Evolutionary conservation across 352 stramenopile species (phyloP).

Genomic region (Saprolegnia diclina): DNA sequence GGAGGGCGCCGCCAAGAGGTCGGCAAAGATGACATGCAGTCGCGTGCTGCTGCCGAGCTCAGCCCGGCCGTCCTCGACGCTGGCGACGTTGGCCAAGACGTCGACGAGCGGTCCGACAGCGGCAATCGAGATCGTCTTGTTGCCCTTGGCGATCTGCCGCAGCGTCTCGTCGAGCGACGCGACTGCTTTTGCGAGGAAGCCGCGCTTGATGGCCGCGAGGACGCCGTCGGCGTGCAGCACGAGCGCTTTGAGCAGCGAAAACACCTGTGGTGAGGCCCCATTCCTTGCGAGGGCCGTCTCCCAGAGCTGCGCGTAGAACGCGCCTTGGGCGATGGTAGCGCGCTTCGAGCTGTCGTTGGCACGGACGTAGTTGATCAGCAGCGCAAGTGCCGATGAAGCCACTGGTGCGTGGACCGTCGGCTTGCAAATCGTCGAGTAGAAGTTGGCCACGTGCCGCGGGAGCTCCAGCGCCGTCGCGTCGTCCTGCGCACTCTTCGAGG

Average conservation of each 20-base stretch:
- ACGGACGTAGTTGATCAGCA: constrained; percentile 2
- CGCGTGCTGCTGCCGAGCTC: neutral
- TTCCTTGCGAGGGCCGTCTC: neutral
- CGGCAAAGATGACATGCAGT: constrained; percentile 1
- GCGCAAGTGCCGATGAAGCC: neutral
- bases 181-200: constrained; percentile 9
- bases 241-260: constrained; percentile 7
- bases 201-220: neutral
- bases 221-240: neutral
- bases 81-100: constrained; percentile 11
- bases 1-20: neutral
- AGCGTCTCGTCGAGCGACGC: neutral
- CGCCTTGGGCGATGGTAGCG: neutral
- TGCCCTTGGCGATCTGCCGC: neutral
- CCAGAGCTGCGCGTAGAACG: neutral
- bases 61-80: neutral
- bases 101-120: neutral
- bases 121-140: neutral
- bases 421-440: neutral
- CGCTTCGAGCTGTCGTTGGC: neutral
- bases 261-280: neutral
- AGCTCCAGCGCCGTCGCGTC: neutral
- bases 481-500: neutral
- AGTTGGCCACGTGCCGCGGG: neutral
- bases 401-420: neutral